Percentiles rank a stretch among this genome's conserved stretches.
Conservation (phyloP, 1,284 basidiomycete species). For the Ceratorhiza oryzae-sativae region DNA sequence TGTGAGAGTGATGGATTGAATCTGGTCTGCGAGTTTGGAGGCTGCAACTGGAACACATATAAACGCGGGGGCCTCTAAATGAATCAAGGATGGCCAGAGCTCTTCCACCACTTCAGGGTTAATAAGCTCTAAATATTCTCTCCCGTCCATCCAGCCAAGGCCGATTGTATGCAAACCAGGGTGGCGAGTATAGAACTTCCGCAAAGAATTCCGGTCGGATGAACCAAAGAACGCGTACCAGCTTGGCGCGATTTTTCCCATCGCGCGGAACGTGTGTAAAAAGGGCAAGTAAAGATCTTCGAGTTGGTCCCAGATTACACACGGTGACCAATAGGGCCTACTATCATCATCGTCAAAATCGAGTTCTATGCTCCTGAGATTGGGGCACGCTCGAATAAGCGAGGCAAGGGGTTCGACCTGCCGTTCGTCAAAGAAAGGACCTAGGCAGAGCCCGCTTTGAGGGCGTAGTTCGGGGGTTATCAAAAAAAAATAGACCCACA, state of each 20-base stretch:
- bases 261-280: constrained; percentile 7
- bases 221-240: constrained; percentile 1
- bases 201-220: neutral
- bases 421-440: neutral
- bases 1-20: neutral
- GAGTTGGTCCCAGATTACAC: neutral
- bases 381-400: neutral
- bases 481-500: neutral
- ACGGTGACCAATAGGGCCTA: neutral
- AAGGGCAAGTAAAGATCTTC: neutral
- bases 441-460: neutral
- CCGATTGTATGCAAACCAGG: neutral
- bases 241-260: neutral
- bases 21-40: neutral
- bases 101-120: neutral
- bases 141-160: neutral
- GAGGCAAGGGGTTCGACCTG: neutral
- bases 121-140: neutral
- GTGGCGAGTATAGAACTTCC: neutral
- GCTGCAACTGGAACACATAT: neutral
- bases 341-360: neutral
- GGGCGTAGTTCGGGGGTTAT: neutral
- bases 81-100: neutral
- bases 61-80: neutral
- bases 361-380: neutral